Conservation (phyloP, 768 basidiomycete species). For the Tulasnella sp. region DNA sequence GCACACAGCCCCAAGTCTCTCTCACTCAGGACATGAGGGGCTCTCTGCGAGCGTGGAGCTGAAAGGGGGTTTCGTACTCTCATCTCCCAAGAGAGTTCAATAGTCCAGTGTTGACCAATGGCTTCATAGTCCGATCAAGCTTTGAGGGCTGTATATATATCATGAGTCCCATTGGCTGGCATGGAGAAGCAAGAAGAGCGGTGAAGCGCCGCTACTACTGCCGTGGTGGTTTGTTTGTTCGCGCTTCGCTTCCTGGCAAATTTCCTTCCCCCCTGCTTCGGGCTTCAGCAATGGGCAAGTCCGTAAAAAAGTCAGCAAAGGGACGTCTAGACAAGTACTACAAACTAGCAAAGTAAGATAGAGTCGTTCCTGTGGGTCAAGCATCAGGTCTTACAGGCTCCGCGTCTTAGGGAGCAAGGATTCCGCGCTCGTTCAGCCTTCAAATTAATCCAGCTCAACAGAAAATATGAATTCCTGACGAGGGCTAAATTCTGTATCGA, state of each 20-base stretch:
- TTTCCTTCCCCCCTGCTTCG: not conserved
- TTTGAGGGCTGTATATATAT: no score
- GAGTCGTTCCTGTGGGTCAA: conserved; percentile 15
- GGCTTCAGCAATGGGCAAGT: conserved; percentile 53
- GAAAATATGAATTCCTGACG: conserved; percentile 92
- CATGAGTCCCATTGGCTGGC: no score
- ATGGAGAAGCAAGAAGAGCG: not conserved
- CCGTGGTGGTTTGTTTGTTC: not conserved
- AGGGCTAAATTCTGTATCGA: conserved; percentile 90
- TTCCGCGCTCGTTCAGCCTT: conserved; percentile 99
- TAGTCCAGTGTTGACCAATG: no score
- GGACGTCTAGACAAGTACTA: conserved; percentile 96
- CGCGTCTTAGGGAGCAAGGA: conserved; percentile 79
- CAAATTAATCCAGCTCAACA: conserved; percentile 98
- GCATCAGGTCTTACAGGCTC: conserved; percentile 20
- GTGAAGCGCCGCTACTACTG: not conserved
- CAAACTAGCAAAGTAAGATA: conserved; percentile 77
- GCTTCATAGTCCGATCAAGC: no score
- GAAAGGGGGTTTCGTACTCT: no score
- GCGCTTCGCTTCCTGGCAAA: conserved; percentile 2
- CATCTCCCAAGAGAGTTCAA: no score
- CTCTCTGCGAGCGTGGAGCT: no score
- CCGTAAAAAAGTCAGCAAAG: conserved; percentile 95
- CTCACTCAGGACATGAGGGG: no score
- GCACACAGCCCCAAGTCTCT: no score